A percentile compares a stretch with the other conserved stretches of the same genome.
These are phyloP conservation scores for Cenchrus americanus DNA, from an alignment of 176 grass and related monocot genomes.

Conservation along the genomic window DNA sequence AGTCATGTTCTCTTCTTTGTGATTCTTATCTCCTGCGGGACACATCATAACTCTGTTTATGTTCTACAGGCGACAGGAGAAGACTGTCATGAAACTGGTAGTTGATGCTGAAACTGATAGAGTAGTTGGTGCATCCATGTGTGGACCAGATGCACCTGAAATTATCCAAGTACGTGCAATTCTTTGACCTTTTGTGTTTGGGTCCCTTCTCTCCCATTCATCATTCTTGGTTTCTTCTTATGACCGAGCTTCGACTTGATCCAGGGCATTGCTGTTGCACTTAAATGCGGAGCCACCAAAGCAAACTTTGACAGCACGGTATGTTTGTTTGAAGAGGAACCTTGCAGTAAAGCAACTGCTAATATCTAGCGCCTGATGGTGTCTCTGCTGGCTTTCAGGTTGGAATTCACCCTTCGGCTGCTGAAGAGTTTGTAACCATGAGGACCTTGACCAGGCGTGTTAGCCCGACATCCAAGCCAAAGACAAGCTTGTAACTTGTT, in stretches of 20 bases:
- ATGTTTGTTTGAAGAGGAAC: constrained; percentile 23
- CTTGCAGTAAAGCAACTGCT: not conserved
- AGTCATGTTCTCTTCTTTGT: not conserved
- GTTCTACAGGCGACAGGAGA: constrained; percentile 70
- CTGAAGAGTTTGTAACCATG: constrained; percentile 97
- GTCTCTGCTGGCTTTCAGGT: constrained; percentile 63
- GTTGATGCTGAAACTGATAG: constrained; percentile 75
- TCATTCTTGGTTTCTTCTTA: not conserved
- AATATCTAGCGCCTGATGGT: not conserved
- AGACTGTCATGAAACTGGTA: constrained; percentile 77
- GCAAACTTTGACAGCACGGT: constrained; percentile 85
- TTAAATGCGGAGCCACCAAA: constrained; percentile 97
- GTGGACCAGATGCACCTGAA: constrained; percentile 86
- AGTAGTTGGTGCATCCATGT: constrained; percentile 91
- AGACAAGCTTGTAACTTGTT: constrained; percentile 57
- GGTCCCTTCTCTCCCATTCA: not conserved
- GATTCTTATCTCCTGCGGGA: not conserved
- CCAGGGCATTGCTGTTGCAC: constrained; percentile 82
- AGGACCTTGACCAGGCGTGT: constrained; percentile 68
- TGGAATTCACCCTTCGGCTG: constrained; percentile 89
- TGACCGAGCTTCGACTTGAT: not conserved
- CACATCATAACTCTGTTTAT: not conserved
- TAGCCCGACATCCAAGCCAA: constrained; percentile 52
- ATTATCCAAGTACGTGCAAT: constrained; percentile 73
- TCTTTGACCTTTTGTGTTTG: not conserved